These are phyloP conservation scores for Lichtheimia hyalospora DNA, from an alignment of 371 early-diverging fungal species.

Conservation along the genomic window DNA sequence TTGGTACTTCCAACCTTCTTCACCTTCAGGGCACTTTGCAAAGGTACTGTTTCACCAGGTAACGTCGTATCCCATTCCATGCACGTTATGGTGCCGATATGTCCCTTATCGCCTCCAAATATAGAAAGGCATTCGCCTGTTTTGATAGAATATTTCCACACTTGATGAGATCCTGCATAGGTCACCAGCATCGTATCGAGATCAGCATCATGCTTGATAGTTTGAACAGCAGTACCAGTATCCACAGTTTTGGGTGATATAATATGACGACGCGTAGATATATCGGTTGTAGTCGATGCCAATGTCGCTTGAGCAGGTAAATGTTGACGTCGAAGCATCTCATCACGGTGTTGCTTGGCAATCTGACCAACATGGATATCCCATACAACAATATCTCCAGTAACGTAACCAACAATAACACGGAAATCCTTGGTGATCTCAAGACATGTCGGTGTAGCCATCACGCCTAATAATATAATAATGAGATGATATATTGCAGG, in stretches of 20 bases:
- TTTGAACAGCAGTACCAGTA: constrained; percentile 15
- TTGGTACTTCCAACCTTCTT: not conserved
- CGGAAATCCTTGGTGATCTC: constrained; percentile 23
- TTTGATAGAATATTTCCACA: constrained; percentile 26
- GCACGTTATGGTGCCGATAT: constrained; percentile 34
- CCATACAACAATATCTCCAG: constrained; percentile 46
- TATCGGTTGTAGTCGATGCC: not conserved
- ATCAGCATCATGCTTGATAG: constrained; percentile 28
- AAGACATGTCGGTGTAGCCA: constrained; percentile 21
- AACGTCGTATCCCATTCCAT: constrained; percentile 39
- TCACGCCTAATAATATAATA: constrained; percentile 8
- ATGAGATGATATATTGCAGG: not conserved
- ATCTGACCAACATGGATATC: constrained; percentile 24
- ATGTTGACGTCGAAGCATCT: constrained; percentile 4
- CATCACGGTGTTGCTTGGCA: constrained; percentile 10
- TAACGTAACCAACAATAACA: constrained; percentile 39
- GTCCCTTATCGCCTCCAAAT: constrained; percentile 23
- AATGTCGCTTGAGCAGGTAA: not conserved
- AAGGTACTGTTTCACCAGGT: constrained; percentile 19
- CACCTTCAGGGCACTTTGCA: constrained; percentile 17
- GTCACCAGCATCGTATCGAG: constrained; percentile 27
- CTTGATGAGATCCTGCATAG: constrained; percentile 18
- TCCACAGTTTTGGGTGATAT: constrained; percentile 18
- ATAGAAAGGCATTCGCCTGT: constrained; percentile 27
- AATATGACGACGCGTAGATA: constrained; percentile 12